Base-by-base conservation (phyloP, 2,329 filamentous ascomycete genomes). In the Fusarium palustre region DNA sequence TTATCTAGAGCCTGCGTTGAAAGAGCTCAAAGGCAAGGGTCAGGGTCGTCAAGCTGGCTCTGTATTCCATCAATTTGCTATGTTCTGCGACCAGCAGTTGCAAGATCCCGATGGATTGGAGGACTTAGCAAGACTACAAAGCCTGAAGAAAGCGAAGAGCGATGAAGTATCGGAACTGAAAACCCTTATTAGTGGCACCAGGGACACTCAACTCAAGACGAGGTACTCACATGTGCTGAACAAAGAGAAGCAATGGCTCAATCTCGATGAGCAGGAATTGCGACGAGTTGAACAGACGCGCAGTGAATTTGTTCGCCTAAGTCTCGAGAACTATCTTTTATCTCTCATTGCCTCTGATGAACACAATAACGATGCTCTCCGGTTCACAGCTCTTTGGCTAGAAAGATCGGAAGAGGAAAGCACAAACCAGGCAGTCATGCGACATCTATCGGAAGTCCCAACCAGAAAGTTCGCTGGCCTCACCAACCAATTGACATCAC, bases 401-500 rank as follows among this genome's bases (percentile, higher is more conserved):
- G 94, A 97, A 76, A 89, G 94, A 65, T 91, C 93, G 0, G 88
- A 89, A n/a, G 91, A 91, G 61, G 84, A 88, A 7, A 85, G 88
- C 30, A 93, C 93, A 5, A 98, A 97, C 74, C 86, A 87, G 47
- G 90, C 92, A 3, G 94, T 97, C 22, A 83, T 83, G 57, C 88
- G 87, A 62, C 83, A 94, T 74, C 83, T 99, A 18, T 80, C 83
- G 6, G 84, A 88, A 53, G 95, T 98, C 1, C 91, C 95, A 3
- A 97, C 93, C 61, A 88, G 92, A 64, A 99, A 99, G 76, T 97
- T 99, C 76, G 95, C 94, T 2, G 82, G 91, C 5, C 83, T 99
- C 53, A 97, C 97, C 90, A 99, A 97, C 75, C 96, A 99, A 78
- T 86, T 99, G 33, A 95, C 94, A 8, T 99, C 97, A n/a, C 90